Base-by-base conservation (phyloP, 108 stramenopile species). In the Nitzschia sp. region DNA sequence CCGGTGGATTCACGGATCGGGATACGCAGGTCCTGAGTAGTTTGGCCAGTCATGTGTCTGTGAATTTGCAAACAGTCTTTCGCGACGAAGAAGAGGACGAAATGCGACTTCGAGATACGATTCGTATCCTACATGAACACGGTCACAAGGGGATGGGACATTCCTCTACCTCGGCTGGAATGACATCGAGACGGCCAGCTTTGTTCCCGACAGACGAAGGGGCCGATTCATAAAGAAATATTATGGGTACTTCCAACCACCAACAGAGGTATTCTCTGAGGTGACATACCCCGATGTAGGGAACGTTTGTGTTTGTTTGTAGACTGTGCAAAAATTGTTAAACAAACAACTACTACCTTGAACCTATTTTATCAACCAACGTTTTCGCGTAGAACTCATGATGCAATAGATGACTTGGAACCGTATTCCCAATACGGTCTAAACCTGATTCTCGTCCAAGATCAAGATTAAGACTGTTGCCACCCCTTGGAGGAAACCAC, bases 11-110 rank as follows among this genome's bases (percentile, higher is more conserved):
- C 60, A 71, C 80, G 7, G 52, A 76, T 24, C 25, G 56, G 11
- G 87, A 88, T 63, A 80, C 81, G 44, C 73, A 81, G 22, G 57
- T 85, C 44, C 80, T 88, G 24, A 69, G 77, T 42, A 70, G 73
- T 48, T 54, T 88, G 61, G 84, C 83, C 10, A 79, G 71, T 26
- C 83, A 84, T 67, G 67, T 85, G 10, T 70, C 70, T 41, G 83
- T 88, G 40, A 58, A 65, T 15, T 38, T 88, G 37, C 79, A 83
- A 70, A 65, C 37, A 6, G 40, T 83, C 3, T 77, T 78, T 15
- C 56, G 56, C n/a, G 80, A 80, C 26, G 57, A 63, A 48, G 70
- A 67, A 41, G 69, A 80, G 1, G 79, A 73, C 29, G 77, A 75
- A 44, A 26, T 74, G 53, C 7, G 77, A 17, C 42, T 88, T 53